These are phyloP conservation scores for Diaporthe vaccinii DNA, from an alignment of 2,329 filamentous ascomycete genomes.

Conservation along the genomic window DNA sequence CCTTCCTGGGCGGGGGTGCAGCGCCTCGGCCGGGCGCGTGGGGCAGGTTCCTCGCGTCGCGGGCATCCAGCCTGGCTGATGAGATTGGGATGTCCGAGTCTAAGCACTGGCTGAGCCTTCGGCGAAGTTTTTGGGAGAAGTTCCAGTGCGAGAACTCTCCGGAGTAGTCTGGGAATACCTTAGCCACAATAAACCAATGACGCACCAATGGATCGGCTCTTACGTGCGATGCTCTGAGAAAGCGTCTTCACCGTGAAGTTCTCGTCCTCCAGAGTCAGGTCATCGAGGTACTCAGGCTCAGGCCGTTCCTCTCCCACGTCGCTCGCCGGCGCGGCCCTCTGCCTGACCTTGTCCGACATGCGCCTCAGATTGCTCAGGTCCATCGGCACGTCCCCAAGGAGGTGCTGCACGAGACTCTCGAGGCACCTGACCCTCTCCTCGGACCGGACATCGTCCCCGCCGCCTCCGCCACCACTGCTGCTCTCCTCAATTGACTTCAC, in stretches of 20 bases:
- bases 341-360: slow-evolving; percentile 42
- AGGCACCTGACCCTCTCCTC: slow-evolving; percentile 41
- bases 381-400: slow-evolving; percentile 42
- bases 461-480: neutral
- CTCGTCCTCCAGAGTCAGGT: slow-evolving; percentile 51
- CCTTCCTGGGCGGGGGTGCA: slow-evolving; percentile 37
- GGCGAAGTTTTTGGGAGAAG: slow-evolving; percentile 62
- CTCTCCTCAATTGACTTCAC: neutral
- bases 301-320: slow-evolving; percentile 37
- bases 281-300: slow-evolving; percentile 44
- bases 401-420: slow-evolving; percentile 41
- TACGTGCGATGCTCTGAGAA: slow-evolving; percentile 57
- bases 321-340: slow-evolving; percentile 34
- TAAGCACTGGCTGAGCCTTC: slow-evolving; percentile 38
- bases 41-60: slow-evolving; percentile 45
- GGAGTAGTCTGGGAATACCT: slow-evolving; percentile 57
- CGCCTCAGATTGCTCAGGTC: slow-evolving; percentile 43
- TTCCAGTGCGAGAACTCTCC: slow-evolving; percentile 68
- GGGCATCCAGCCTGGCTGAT: slow-evolving; percentile 30
- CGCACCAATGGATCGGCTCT: slow-evolving; percentile 38
- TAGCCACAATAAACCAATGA: neutral
- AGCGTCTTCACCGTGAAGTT: slow-evolving; percentile 57
- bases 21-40: neutral
- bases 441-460: slow-evolving; percentile 6
- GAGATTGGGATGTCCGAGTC: slow-evolving; percentile 31